A percentile compares a stretch with the other conserved stretches of the same genome.
These are phyloP conservation scores for Daldinia sp. DNA, from an alignment of 2,329 filamentous ascomycete species.

Conservation along the genomic window DNA sequence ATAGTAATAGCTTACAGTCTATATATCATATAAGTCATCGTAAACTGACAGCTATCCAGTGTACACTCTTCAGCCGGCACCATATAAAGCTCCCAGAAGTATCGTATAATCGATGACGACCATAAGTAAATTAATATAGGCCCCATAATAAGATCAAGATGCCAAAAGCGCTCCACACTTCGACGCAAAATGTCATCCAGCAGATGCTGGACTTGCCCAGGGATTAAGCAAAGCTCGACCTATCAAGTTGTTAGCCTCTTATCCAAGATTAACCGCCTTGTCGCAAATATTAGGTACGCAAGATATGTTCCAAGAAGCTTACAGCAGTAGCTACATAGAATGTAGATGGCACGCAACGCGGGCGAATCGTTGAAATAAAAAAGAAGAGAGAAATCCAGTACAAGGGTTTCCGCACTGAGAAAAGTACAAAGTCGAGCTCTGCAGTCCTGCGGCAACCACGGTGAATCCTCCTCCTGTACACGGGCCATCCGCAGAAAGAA, in stretches of 20 bases:
- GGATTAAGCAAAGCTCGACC: neutral
- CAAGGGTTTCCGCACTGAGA: too few relatives aligned
- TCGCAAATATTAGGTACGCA: neutral
- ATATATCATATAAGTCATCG: neutral
- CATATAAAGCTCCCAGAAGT: too few relatives aligned
- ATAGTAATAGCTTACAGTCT: neutral
- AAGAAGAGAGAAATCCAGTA: neutral
- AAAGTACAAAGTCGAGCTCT: neutral
- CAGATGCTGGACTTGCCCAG: too few relatives aligned
- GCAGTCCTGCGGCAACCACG: neutral
- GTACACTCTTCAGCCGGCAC: neutral
- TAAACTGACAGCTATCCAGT: neutral
- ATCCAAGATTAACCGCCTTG: neutral
- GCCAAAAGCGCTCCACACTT: neutral
- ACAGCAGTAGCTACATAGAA: neutral
- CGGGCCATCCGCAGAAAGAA: constrained; percentile 17
- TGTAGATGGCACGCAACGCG: too few relatives aligned
- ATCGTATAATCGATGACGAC: neutral
- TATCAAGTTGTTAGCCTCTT: neutral
- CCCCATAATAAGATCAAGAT: neutral
- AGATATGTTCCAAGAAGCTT: neutral
- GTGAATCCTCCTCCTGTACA: neutral
- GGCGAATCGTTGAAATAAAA: too few relatives aligned
- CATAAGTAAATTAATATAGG: neutral
- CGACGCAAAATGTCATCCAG: too few relatives aligned